phyloP scores from a whole-genome alignment of 2,329 filamentous ascomycete genomes.

The Lizonia empirigonia region DNA sequence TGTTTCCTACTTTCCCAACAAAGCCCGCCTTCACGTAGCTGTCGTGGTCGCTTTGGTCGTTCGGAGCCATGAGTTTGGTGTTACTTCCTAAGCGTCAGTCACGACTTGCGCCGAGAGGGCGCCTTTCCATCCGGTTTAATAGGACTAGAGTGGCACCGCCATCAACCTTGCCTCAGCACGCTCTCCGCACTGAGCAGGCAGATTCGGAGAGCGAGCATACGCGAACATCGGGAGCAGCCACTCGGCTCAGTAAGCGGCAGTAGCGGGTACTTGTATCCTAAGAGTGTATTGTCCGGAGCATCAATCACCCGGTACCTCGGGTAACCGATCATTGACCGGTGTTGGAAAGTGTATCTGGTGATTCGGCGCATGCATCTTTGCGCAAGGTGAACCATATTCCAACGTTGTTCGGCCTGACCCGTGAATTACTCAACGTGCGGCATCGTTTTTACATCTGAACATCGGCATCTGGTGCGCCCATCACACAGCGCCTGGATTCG shows the following conservation, averaged over 20 bases:
- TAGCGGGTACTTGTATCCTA: slow-evolving; percentile 34
- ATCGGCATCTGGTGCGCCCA: neutral
- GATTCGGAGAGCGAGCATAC: slow-evolving; percentile 17
- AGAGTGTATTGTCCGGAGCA: slow-evolving; percentile 29
- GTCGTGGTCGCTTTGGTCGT: slow-evolving; percentile 27
- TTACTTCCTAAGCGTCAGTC: slow-evolving; percentile 13
- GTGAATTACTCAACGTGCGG: slow-evolving; percentile 3
- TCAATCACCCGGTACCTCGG: slow-evolving; percentile 39
- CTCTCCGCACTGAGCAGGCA: slow-evolving; percentile 11
- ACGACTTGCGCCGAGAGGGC: slow-evolving; percentile 14
- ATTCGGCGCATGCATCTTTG: slow-evolving; percentile 10
- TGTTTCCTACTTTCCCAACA: slow-evolving; percentile 49
- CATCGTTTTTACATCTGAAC: slow-evolving; percentile 2
- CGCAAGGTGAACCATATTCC: slow-evolving; percentile 4
- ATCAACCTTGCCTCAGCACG: slow-evolving; percentile 12
- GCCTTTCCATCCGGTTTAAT: slow-evolving; percentile 14
- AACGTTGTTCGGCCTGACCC: slow-evolving; percentile 5
- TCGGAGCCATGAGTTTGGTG: slow-evolving; percentile 27
- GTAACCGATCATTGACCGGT: slow-evolving; percentile 25
- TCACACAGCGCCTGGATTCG: slow-evolving; percentile 1
- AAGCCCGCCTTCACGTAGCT: slow-evolving; percentile 47
- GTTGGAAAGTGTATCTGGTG: slow-evolving; percentile 11
- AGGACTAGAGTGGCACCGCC: slow-evolving; percentile 4
- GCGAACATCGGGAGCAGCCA: slow-evolving; percentile 22
- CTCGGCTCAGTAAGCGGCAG: slow-evolving; percentile 18